phyloP scores from a whole-genome alignment of 192 early-diverging fungal genomes.

The Mortierella claussenii region DNA sequence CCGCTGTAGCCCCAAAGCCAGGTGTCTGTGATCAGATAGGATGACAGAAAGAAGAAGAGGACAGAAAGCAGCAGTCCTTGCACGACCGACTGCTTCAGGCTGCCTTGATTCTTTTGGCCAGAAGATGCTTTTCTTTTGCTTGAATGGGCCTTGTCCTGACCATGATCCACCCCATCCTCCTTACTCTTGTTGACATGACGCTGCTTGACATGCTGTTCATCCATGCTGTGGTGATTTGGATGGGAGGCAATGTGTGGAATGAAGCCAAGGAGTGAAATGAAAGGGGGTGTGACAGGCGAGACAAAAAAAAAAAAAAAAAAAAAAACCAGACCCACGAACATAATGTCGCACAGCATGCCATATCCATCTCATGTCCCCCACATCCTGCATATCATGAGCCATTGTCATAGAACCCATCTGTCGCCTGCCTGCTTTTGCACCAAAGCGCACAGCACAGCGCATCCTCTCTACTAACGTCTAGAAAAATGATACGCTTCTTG shows the following conservation, averaged over 20 bases:
- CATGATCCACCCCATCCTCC: background rate
- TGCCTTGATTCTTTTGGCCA: background rate
- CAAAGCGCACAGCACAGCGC: no score
- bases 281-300: no score
- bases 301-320: no score
- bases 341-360: no score
- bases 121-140: background rate
- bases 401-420: no score
- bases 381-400: no score
- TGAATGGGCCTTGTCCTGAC: background rate
- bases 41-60: conserved; percentile 62
- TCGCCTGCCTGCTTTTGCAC: no score
- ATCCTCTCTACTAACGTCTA: no score
- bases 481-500: no score
- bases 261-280: background rate
- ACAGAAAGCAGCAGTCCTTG: conserved; percentile 30
- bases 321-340: no score
- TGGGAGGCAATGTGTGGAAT: background rate
- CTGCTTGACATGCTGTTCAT: background rate
- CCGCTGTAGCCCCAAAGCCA: conserved; percentile 79
- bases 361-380: no score
- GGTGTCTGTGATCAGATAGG: conserved; percentile 79
- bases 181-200: background rate
- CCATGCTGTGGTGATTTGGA: background rate
- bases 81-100: conserved; percentile 17